Percentiles rank a stretch among this genome's conserved stretches.
Evolutionary conservation across 1,139 yeast genomes (phyloP).

Genomic region (Diutina neorugosa): DNA sequence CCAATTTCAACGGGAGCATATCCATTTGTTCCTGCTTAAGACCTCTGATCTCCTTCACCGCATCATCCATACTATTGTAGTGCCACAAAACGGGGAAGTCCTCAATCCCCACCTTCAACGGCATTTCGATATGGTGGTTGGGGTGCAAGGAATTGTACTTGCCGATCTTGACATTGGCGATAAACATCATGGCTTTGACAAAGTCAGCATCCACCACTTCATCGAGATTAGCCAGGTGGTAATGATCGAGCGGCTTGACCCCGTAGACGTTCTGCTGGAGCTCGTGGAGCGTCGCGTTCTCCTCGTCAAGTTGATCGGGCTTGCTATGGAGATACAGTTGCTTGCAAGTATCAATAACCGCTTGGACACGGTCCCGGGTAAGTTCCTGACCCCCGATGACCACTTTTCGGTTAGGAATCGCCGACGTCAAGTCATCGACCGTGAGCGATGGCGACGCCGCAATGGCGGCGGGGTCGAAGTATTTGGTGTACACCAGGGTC

Average conservation of each 20-base stretch:
- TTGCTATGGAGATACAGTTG: not conserved
- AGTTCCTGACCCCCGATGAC: not conserved
- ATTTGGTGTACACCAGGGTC: not conserved
- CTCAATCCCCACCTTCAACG: not conserved
- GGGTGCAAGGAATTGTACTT: not conserved
- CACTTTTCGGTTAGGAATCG: not conserved
- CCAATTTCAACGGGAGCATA: not conserved
- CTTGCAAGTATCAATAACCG: not conserved
- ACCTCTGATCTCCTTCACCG: not conserved
- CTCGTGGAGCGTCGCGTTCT: not conserved
- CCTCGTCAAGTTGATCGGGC: not conserved
- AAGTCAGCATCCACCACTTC: not conserved
- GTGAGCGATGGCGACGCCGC: not conserved
- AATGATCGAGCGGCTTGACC: not conserved
- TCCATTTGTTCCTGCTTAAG: not conserved
- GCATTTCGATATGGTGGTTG: not conserved
- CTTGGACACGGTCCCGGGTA: not conserved
- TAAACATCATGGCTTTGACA: not conserved
- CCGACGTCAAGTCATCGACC: not conserved
- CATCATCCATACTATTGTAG: not conserved
- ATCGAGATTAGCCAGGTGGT: not conserved
- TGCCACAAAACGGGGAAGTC: constrained; percentile 1
- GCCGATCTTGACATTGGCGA: not conserved
- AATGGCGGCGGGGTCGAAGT: not conserved
- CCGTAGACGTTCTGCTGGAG: not conserved